Percentiles rank a stretch among this genome's conserved stretches.
Conservation (phyloP, 1,284 basidiomycete species). For the Melampsora americana region DNA sequence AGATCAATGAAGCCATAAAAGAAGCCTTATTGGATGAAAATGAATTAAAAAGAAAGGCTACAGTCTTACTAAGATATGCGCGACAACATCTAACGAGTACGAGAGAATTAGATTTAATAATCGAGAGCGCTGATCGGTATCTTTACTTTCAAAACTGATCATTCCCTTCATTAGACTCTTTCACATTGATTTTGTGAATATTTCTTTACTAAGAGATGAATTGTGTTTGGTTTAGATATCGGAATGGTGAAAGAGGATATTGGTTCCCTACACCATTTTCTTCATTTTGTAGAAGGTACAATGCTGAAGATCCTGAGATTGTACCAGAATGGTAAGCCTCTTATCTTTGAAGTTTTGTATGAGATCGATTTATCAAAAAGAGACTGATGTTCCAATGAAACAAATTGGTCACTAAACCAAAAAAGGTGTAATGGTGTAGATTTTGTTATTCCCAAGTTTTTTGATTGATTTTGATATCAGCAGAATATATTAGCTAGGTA, state of each 20-base stretch:
- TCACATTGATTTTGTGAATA: no score
- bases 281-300: background rate
- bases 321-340: slow-evolving; percentile 6
- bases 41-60: background rate
- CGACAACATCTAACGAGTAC: slow-evolving; percentile 5
- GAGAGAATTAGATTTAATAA: background rate
- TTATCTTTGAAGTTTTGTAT: no score
- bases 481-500: no score
- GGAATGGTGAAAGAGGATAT: slow-evolving; percentile 2
- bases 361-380: no score
- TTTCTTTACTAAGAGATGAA: background rate
- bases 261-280: slow-evolving; percentile 1
- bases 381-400: no score
- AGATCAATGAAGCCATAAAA: background rate
- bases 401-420: background rate
- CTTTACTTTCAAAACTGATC: no score
- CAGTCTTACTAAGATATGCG: background rate
- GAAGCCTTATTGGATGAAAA: background rate
- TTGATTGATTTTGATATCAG: no score
- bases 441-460: background rate
- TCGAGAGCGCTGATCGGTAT: background rate
- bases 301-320: slow-evolving; percentile 1
- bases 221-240: background rate
- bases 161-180: no score
- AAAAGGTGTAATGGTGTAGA: slow-evolving; percentile 6